Evolutionary conservation across 2,329 filamentous ascomycete species (phyloP).

Genomic region (Elsinoe necatrix): DNA sequence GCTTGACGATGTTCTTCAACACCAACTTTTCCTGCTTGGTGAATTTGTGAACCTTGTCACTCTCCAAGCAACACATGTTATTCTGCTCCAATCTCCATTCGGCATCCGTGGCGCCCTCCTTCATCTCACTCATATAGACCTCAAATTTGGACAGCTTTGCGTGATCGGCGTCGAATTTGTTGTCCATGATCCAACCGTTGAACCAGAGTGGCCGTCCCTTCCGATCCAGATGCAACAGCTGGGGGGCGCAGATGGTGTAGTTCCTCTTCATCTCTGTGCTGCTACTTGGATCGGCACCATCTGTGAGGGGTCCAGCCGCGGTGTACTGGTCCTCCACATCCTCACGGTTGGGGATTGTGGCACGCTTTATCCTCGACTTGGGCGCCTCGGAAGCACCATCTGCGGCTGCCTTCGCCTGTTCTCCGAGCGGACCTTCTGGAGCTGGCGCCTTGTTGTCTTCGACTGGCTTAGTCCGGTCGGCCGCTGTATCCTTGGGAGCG

Average conservation of each 20-base stretch:
- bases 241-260: slow-evolving; percentile 36
- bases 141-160: slow-evolving; percentile 33
- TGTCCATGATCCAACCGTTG: slow-evolving; percentile 39
- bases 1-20: slow-evolving; percentile 27
- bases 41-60: slow-evolving; percentile 24
- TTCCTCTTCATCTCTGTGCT: background rate
- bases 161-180: slow-evolving; percentile 33
- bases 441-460: background rate
- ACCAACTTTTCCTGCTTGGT: slow-evolving; percentile 23
- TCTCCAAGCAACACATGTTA: slow-evolving; percentile 32
- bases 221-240: slow-evolving; percentile 38
- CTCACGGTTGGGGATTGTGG: background rate
- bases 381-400: background rate
- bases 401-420: background rate
- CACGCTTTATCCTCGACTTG: slow-evolving; percentile 4
- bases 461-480: background rate
- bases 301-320: background rate
- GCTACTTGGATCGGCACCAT: background rate
- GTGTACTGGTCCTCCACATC: background rate
- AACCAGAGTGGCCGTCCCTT: slow-evolving; percentile 39
- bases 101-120: slow-evolving; percentile 22
- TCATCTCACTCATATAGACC: slow-evolving; percentile 29
- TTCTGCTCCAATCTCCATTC: slow-evolving; percentile 30
- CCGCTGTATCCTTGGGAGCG: background rate
- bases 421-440: slow-evolving; percentile 11